Percentiles rank a stretch among this genome's conserved stretches.
These are phyloP conservation scores for Neonectria punicea DNA, from an alignment of 2,329 filamentous ascomycete species.

Conservation along the genomic window DNA sequence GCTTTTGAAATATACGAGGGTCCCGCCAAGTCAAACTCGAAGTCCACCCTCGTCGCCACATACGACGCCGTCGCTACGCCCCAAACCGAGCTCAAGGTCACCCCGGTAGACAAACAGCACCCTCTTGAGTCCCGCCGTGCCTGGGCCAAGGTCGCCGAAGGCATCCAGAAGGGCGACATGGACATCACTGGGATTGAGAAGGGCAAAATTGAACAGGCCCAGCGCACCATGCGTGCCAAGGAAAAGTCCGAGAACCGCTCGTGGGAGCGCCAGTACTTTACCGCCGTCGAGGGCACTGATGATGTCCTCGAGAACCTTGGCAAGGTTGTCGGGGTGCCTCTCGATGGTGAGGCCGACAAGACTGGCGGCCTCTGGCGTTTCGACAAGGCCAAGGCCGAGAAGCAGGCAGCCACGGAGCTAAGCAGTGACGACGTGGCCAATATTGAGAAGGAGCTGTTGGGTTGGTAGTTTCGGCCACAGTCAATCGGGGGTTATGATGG, in stretches of 20 bases:
- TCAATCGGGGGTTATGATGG: constrained; percentile 7
- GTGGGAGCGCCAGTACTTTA: constrained; percentile 91
- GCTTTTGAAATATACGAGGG: constrained; percentile 81
- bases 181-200: constrained; percentile 83
- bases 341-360: constrained; percentile 67
- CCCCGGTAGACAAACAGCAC: constrained; percentile 81
- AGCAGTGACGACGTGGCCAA: constrained; percentile 52
- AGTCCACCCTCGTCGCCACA: constrained; percentile 62
- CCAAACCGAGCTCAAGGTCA: constrained; percentile 76
- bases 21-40: constrained; percentile 59
- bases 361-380: constrained; percentile 71
- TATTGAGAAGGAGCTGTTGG: constrained; percentile 58
- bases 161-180: constrained; percentile 85
- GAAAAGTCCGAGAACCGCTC: constrained; percentile 79
- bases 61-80: constrained; percentile 69
- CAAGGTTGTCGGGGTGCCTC: constrained; percentile 56
- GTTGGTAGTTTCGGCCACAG: constrained; percentile 45
- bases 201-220: constrained; percentile 87
- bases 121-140: constrained; percentile 88
- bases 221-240: constrained; percentile 77
- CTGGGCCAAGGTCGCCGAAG: constrained; percentile 86
- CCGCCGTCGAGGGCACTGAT: constrained; percentile 58
- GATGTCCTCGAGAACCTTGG: constrained; percentile 58
- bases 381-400: constrained; percentile 59
- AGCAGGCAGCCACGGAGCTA: constrained; percentile 50